A percentile compares a stretch with the other conserved stretches of the same genome.
These are phyloP conservation scores for Abrus precatorius DNA, from an alignment of 306 rosid species.

Conservation along the genomic window DNA sequence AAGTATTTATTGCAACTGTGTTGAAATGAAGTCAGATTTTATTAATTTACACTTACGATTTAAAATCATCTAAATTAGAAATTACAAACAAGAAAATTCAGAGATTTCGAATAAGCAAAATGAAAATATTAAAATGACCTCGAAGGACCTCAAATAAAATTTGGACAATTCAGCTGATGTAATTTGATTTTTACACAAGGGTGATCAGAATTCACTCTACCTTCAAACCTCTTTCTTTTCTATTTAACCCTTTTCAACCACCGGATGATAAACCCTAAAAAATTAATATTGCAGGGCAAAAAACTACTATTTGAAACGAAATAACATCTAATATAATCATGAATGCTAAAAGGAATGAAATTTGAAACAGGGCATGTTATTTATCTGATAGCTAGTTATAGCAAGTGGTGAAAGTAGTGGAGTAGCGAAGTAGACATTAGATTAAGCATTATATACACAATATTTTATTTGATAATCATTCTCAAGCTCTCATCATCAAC, in stretches of 20 bases:
- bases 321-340: neutral
- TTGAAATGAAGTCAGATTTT: too few species aligned
- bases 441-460: slow-evolving; percentile 35
- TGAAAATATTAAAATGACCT: too few species aligned
- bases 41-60: too few species aligned
- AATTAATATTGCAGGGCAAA: neutral
- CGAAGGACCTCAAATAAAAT: too few species aligned
- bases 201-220: too few species aligned
- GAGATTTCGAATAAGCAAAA: too few species aligned
- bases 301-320: neutral
- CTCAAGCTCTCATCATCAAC: slow-evolving; percentile 14
- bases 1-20: too few species aligned
- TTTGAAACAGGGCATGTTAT: slow-evolving; percentile 2
- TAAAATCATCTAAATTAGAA: too few species aligned
- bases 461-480: neutral
- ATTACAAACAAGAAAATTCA: too few species aligned
- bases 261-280: neutral
- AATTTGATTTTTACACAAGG: too few species aligned
- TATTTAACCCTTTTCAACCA: neutral
- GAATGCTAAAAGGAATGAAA: neutral
- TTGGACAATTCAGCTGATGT: too few species aligned
- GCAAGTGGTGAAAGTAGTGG: neutral
- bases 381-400: neutral
- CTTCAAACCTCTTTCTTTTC: too few species aligned
- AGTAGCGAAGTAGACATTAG: neutral